Percentiles rank a stretch among this genome's conserved stretches.
phyloP scores from a whole-genome alignment of 352 stramenopile genomes.

The Phytophthora cryptogea region DNA sequence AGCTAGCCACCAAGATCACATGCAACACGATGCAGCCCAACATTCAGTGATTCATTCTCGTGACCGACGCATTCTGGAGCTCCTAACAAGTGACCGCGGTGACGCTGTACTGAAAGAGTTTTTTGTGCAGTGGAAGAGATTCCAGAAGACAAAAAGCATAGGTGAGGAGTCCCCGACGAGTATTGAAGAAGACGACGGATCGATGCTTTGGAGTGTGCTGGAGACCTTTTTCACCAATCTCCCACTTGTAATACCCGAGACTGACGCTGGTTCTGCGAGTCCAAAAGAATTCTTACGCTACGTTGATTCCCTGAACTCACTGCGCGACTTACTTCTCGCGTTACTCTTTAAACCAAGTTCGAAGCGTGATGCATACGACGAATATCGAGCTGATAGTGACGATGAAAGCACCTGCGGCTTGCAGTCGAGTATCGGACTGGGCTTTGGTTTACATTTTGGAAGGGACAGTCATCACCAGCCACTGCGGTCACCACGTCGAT shows the following conservation, averaged over 20 bases:
- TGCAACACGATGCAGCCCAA: constrained; percentile 9
- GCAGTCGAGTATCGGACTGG: constrained; percentile 30
- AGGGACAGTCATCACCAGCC: too few relatives aligned
- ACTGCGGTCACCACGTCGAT: not conserved
- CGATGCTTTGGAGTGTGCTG: constrained; percentile 58
- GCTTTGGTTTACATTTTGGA: constrained; percentile 30
- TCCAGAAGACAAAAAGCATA: constrained; percentile 12
- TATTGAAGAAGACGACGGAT: constrained; percentile 24
- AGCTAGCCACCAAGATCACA: constrained; percentile 4
- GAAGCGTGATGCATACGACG: constrained; percentile 2
- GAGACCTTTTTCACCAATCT: constrained; percentile 71
- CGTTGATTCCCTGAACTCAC: constrained; percentile 54
- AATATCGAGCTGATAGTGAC: constrained; percentile 27
- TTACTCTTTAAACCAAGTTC: constrained; percentile 53
- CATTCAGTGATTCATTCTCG: constrained; percentile 9
- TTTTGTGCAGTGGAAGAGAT: constrained; percentile 53
- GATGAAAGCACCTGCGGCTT: constrained; percentile 13
- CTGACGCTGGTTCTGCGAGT: constrained; percentile 35
- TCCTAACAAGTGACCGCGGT: constrained; percentile 73
- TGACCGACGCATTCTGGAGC: constrained; percentile 47
- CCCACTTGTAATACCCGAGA: constrained; percentile 53
- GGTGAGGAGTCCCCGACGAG: not conserved
- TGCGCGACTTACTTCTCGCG: constrained; percentile 55
- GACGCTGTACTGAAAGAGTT: constrained; percentile 67
- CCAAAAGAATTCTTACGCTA: constrained; percentile 61